Percentiles rank a stretch among this genome's conserved stretches.
Conservation (phyloP, 2,329 filamentous ascomycete species). For the Neopestalotiopsis sp. region DNA sequence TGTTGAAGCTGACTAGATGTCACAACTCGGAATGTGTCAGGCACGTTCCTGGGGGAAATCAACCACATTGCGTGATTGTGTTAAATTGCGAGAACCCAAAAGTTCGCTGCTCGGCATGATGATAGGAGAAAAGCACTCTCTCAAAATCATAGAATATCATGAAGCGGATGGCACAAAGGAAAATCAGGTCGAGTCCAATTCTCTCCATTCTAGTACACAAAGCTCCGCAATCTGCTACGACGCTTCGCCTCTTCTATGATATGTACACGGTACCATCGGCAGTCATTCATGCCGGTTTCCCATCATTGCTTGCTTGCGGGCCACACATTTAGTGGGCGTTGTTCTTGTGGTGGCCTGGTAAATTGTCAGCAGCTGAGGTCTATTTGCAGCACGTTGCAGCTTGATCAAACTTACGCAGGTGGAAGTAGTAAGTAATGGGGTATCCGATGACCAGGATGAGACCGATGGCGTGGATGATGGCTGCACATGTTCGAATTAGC, state of each 20-base stretch:
- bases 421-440: constrained; percentile 99
- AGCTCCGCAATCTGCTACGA: constrained; percentile 14
- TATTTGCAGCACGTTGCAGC: neutral
- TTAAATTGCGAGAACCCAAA: neutral
- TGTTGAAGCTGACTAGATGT: neutral
- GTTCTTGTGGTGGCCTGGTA: constrained; percentile 98
- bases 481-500: constrained; percentile 52
- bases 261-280: constrained; percentile 12
- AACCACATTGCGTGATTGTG: neutral
- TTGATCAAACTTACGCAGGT: constrained; percentile 77
- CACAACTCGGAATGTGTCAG: neutral
- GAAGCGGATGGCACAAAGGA: constrained; percentile 11
- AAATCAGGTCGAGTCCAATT: constrained; percentile 17
- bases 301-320: neutral
- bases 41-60: neutral
- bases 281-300: constrained; percentile 8
- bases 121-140: neutral
- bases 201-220: constrained; percentile 24
- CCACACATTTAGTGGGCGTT: constrained; percentile 80
- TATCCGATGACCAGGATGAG: constrained; percentile 84
- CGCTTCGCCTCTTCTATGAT: constrained; percentile 20
- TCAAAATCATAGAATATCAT: neutral
- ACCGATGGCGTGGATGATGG: constrained; percentile 85
- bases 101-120: neutral
- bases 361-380: neutral